Base-by-base conservation (phyloP, 768 basidiomycete species). In the Kwoniella europaea region DNA sequence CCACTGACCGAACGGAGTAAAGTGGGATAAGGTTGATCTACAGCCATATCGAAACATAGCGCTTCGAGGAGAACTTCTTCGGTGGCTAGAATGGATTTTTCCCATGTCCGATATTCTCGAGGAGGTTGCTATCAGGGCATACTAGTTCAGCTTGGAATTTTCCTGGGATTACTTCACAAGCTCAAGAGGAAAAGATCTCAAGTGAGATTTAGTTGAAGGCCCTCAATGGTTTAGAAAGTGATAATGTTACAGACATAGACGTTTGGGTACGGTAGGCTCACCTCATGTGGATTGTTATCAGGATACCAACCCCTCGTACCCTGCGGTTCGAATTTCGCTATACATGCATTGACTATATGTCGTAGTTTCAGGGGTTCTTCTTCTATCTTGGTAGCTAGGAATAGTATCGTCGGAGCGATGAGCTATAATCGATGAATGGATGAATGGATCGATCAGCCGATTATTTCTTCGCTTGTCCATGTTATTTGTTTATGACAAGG, bases 1-100 rank as follows among this genome's bases (percentile, higher is more conserved):
- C 72, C 69, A 56, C 42, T 71, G 35, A 71, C 59, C 12, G 58
- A 35, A 15, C 67, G 57, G 1, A 57, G 67, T 2, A 74, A 46
- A 0, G 74, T 22, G 2, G 55, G 56, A 53, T 72, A 79, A 29
- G 78, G 78, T 15, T 75, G 69, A 44, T 77, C 68, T 12, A 82
- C 67, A 1, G 62, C 77, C 75, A 82, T 74, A 67, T 84, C 82
- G 71, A 80, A 84, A 72, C 82, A 81, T 50, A 82, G 58, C n/a
- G 77, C 65, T 52, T 79, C 76, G 6, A 82, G 72, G 18, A 81
- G 65, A 18, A 81, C 62, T 69, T 84, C 83, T 53, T 84, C 83
- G 12, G n/a, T 52, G 9, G 70, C 61, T 15, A 81, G 43, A 27
- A 84, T 74, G 12, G 77, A 72, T 29, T 63, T 69, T 35, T 81